A percentile compares a stretch with the other conserved stretches of the same genome.
These are phyloP conservation scores for Diplodia mutila DNA, from an alignment of 2,329 filamentous ascomycete species.

Conservation along the genomic window DNA sequence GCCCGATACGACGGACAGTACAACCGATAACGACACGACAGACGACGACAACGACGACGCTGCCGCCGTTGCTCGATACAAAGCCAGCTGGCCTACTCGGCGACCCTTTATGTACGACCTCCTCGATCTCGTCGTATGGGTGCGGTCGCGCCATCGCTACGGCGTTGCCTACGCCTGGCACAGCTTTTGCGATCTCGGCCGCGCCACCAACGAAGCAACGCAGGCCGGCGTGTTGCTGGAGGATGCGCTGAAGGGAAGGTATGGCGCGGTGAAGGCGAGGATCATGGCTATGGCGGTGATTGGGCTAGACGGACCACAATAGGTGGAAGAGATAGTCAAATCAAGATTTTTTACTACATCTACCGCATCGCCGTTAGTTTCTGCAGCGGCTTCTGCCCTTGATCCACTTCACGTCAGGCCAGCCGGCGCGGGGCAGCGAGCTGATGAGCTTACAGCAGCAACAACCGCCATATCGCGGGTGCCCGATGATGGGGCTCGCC, in stretches of 20 bases:
- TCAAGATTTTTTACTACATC: no score
- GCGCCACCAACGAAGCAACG: neutral
- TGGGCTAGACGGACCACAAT: neutral
- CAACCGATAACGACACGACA: neutral
- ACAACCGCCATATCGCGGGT: no score
- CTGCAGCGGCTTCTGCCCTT: no score
- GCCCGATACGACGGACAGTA: neutral
- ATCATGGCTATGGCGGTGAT: neutral
- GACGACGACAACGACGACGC: neutral
- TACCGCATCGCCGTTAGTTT: no score
- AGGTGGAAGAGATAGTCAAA: no score
- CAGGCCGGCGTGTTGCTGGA: neutral
- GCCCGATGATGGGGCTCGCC: no score
- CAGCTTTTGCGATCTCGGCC: neutral
- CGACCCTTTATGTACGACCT: neutral
- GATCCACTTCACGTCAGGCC: no score
- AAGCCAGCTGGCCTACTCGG: neutral
- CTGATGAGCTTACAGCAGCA: no score
- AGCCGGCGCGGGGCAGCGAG: no score
- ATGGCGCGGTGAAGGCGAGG: neutral
- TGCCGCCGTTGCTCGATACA: neutral
- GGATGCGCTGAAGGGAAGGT: neutral
- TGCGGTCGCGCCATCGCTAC: neutral
- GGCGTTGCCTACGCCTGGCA: neutral
- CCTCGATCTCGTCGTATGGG: neutral